These are phyloP conservation scores for Podospora sp. DNA, from an alignment of 495 filamentous ascomycete genomes.

Conservation along the genomic window DNA sequence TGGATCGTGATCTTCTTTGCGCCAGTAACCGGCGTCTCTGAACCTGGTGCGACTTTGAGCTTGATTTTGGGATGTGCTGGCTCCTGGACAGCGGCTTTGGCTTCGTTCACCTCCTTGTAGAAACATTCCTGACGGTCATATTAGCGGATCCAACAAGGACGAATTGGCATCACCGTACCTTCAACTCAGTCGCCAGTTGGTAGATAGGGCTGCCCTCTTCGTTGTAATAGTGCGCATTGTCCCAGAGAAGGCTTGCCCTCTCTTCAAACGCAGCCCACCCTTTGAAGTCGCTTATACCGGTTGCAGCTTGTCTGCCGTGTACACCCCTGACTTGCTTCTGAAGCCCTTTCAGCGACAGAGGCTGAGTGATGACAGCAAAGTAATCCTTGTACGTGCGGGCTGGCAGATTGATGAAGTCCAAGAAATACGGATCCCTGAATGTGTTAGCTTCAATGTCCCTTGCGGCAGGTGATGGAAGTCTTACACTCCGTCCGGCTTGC, in stretches of 20 bases:
- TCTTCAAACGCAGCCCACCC: constrained; percentile 80
- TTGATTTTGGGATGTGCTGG: constrained; percentile 75
- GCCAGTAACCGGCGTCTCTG: constrained; percentile 38
- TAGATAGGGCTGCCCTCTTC: constrained; percentile 83
- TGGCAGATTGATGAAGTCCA: constrained; percentile 68
- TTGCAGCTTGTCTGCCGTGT: constrained; percentile 63
- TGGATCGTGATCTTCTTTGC: constrained; percentile 59
- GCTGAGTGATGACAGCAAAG: constrained; percentile 72
- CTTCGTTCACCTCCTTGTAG: constrained; percentile 63
- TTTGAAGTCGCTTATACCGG: constrained; percentile 71
- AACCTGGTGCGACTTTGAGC: constrained; percentile 60
- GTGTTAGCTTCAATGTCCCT: constrained; percentile 29
- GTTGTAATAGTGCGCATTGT: constrained; percentile 84
- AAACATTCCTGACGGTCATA: constrained; percentile 59
- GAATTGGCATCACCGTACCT: constrained; percentile 54
- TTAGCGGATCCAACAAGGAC: neutral
- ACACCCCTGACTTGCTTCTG: constrained; percentile 72
- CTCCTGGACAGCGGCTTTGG: constrained; percentile 65
- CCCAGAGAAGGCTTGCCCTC: constrained; percentile 76
- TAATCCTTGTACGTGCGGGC: constrained; percentile 68
- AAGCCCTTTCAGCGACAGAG: constrained; percentile 69
- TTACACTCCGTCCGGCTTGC: constrained; percentile 63
- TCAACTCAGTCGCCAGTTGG: constrained; percentile 68
- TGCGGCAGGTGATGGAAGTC: constrained; percentile 28
- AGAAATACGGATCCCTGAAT: constrained; percentile 56